A percentile compares a stretch with the other conserved stretches of the same genome.
Conservation (phyloP, 495 filamentous ascomycete genomes). For the Oidiodendron maius region DNA sequence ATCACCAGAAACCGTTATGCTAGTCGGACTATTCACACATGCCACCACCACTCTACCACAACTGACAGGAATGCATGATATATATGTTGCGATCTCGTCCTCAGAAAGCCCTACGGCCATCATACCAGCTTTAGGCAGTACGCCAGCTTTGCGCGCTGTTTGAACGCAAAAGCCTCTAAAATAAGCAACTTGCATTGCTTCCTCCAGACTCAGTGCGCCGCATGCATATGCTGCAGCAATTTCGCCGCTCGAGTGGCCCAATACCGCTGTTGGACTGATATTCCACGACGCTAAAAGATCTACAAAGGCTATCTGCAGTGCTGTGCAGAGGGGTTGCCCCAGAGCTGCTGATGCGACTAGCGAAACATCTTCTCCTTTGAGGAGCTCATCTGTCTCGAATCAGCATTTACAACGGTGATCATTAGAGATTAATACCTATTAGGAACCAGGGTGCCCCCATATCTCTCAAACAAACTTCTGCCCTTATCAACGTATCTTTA, state of each 20-base stretch:
- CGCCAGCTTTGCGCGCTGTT: neutral
- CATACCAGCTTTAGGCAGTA: conserved; percentile 34
- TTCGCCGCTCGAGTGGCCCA: conserved; percentile 63
- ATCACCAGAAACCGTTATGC: conserved; percentile 53
- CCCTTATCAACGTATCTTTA: conserved; percentile 4
- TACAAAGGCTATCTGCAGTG: conserved; percentile 47
- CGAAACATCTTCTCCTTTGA: neutral
- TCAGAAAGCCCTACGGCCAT: conserved; percentile 44
- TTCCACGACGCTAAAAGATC: conserved; percentile 50
- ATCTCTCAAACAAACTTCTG: conserved; percentile 30
- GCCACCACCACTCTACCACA: conserved; percentile 26
- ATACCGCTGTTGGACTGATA: conserved; percentile 46
- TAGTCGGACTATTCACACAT: conserved; percentile 54
- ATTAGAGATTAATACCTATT: neutral
- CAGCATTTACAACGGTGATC: neutral
- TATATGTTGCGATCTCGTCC: conserved; percentile 31
- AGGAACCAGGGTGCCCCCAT: conserved; percentile 34
- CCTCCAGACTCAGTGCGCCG: conserved; percentile 41
- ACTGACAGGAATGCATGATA: conserved; percentile 13
- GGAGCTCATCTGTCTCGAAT: neutral
- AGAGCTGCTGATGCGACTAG: conserved; percentile 30
- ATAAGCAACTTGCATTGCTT: conserved; percentile 47
- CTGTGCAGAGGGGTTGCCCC: conserved; percentile 47
- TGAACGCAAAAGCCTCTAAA: conserved; percentile 25
- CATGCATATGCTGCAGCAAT: conserved; percentile 52